Conservation (phyloP, 2,329 filamentous ascomycete species). For the Zasmidium cellare region DNA sequence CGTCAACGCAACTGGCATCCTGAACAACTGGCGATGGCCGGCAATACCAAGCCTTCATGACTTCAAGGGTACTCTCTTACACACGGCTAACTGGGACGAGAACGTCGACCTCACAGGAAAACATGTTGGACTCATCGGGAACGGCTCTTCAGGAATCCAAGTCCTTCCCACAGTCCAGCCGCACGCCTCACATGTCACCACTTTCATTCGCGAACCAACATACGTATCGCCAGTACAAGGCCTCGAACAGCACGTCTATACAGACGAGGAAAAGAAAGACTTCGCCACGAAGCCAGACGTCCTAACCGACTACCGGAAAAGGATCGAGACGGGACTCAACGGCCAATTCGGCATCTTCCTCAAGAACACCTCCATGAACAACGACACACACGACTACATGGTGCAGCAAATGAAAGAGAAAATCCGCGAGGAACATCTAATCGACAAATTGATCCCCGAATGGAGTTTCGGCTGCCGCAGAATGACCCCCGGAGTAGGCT, state of each 20-base stretch:
- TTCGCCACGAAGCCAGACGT: constrained; percentile 45
- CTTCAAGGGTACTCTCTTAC: constrained; percentile 33
- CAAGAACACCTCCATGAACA: constrained; percentile 47
- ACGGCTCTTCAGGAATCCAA: constrained; percentile 10
- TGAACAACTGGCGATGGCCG: constrained; percentile 32
- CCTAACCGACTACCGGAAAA: constrained; percentile 48
- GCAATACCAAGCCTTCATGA: constrained; percentile 30
- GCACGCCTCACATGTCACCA: constrained; percentile 45
- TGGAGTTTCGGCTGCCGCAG: constrained; percentile 42
- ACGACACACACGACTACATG: constrained; percentile 40
- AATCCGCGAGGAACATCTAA: constrained; percentile 39
- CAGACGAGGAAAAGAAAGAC: constrained; percentile 40
- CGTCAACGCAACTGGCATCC: constrained; percentile 18
- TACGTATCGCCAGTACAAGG: constrained; percentile 38
- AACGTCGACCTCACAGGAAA: constrained; percentile 18
- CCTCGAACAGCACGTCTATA: constrained; percentile 41
- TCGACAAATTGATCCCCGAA: constrained; percentile 46
- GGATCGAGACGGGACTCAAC: constrained; percentile 52
- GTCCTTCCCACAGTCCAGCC: constrained; percentile 33
- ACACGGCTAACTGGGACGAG: constrained; percentile 31
- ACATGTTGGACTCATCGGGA: constrained; percentile 11
- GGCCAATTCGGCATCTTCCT: constrained; percentile 54
- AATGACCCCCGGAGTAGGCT: constrained; percentile 43
- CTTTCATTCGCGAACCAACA: constrained; percentile 52
- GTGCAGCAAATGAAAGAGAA: constrained; percentile 43